Evolutionary conservation across 192 early-diverging fungal genomes (phyloP), one percentile per base, ranked within the genome.

Genomic region (Paraglomus brasilianum): DNA sequence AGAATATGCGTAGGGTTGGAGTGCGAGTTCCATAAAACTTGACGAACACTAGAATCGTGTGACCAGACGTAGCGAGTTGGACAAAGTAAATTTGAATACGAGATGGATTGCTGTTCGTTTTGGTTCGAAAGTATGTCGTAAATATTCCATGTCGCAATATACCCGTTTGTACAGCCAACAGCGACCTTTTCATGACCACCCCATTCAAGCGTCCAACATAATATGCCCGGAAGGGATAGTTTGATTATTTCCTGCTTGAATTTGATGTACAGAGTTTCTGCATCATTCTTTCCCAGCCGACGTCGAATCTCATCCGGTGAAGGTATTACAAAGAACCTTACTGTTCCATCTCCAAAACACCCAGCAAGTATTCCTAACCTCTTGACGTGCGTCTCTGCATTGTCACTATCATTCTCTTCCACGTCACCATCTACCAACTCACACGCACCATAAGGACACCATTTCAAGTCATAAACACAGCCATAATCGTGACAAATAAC

Each of bases 391-490:
- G 8, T 11, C 17, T 13, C 17, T 57, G 41, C n/a, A 39, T 68
- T 51, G 51, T 19, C 8, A 5, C 15, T 0, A 0, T 9, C 15
- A 17, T 36, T 5, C n/a, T 13, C 5, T 21, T 49, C 1, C 51
- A 15, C 15, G 5, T 22, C 30, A 46, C 4, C 6, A 21, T 62
- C 30, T 30, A 30, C 30, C 30, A 30, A 30, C 36, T 81, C 75
- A 62, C 79, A 72, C 5, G 75, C 63, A 5, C 80, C 80, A 48
- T 79, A 79, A 24, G 78, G 78, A 59, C 78, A 79, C 80, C 80
- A 81, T 47, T 73, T 66, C 45, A 79, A 43, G 38, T 77, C 72
- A 42, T 56, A 60, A 6, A 70, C 47, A 22, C 69, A 50, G 1
- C 80, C 80, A 60, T 24, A 72, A 38, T 77, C 73, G 60, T 81